phyloP scores from a whole-genome alignment of 2,329 filamentous ascomycete species.

The Macrophomina pseudophaseolina region DNA sequence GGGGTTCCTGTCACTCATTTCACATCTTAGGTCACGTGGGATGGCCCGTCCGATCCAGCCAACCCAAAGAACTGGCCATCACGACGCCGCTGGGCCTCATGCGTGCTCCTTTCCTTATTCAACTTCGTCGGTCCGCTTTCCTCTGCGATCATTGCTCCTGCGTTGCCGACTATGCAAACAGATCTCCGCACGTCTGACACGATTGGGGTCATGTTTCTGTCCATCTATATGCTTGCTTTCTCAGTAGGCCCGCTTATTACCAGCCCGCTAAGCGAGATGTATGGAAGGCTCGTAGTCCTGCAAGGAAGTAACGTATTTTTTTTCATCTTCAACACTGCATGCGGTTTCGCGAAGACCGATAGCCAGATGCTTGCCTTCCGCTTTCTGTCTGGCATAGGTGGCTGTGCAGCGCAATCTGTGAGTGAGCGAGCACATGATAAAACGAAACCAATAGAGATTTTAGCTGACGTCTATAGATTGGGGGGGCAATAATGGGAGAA shows the following conservation, averaged over 20 bases:
- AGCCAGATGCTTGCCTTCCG: constrained; percentile 63
- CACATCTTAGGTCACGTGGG: constrained; percentile 33
- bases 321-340: constrained; percentile 64
- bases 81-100: constrained; percentile 23
- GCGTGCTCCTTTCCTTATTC: constrained; percentile 23
- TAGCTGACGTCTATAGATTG: constrained; percentile 59
- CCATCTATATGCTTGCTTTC: constrained; percentile 28
- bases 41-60: constrained; percentile 22
- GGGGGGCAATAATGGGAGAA: constrained; percentile 51
- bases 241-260: constrained; percentile 27
- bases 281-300: constrained; percentile 54
- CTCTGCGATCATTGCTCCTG: constrained; percentile 28
- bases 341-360: constrained; percentile 60
- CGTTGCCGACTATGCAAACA: constrained; percentile 26
- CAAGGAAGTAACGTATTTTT: constrained; percentile 62
- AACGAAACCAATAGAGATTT: too few relatives aligned
- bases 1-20: not conserved
- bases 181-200: constrained; percentile 35
- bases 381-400: constrained; percentile 64
- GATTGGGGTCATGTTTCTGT: constrained; percentile 36
- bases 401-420: constrained; percentile 60
- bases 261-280: constrained; percentile 56
- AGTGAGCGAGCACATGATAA: too few relatives aligned
- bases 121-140: constrained; percentile 27
- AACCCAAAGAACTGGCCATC: constrained; percentile 27